A percentile compares a stretch with the other conserved stretches of the same genome.
These are phyloP conservation scores for Sistotremastrum niveocremeum DNA, from an alignment of 768 basidiomycete species.

Conservation along the genomic window DNA sequence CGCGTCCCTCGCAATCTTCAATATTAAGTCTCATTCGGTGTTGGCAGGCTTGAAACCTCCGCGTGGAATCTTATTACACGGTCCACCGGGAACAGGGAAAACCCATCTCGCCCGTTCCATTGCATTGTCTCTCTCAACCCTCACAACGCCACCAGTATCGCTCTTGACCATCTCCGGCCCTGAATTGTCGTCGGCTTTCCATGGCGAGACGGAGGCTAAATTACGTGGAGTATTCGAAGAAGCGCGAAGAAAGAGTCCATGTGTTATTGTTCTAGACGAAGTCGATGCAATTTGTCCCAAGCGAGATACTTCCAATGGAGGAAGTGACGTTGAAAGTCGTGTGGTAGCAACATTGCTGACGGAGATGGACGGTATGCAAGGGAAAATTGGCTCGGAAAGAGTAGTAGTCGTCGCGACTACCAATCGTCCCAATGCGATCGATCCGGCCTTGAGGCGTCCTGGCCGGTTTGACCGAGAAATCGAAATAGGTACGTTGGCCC, in stretches of 20 bases:
- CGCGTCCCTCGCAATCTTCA: conserved; percentile 1
- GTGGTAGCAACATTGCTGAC: conserved; percentile 94
- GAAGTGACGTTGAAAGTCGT: conserved; percentile 81
- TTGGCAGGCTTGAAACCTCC: conserved; percentile 76
- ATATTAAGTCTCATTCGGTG: background rate
- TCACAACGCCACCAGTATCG: conserved; percentile 16
- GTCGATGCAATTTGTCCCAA: conserved; percentile 89
- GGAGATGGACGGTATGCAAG: conserved; percentile 82
- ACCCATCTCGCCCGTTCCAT: conserved; percentile 93
- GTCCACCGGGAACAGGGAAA: conserved; percentile 96
- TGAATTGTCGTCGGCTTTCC: conserved; percentile 88
- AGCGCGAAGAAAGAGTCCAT: conserved; percentile 70
- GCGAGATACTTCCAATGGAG: conserved; percentile 78
- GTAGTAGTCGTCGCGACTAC: conserved; percentile 96
- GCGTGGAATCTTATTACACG: conserved; percentile 88
- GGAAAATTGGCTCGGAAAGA: conserved; percentile 30
- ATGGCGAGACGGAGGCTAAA: conserved; percentile 91
- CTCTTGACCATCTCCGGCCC: conserved; percentile 95
- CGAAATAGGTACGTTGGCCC: conserved; percentile 58
- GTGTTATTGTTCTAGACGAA: conserved; percentile 91
- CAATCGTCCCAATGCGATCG: conserved; percentile 89
- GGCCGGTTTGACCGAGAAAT: conserved; percentile 92
- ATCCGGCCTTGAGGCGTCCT: conserved; percentile 80
- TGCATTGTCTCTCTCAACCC: conserved; percentile 68
- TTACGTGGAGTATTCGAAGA: conserved; percentile 82